A percentile compares a stretch with the other conserved stretches of the same genome.
These are phyloP conservation scores for Mycena maculata DNA, from an alignment of 768 basidiomycete species.

Conservation along the genomic window DNA sequence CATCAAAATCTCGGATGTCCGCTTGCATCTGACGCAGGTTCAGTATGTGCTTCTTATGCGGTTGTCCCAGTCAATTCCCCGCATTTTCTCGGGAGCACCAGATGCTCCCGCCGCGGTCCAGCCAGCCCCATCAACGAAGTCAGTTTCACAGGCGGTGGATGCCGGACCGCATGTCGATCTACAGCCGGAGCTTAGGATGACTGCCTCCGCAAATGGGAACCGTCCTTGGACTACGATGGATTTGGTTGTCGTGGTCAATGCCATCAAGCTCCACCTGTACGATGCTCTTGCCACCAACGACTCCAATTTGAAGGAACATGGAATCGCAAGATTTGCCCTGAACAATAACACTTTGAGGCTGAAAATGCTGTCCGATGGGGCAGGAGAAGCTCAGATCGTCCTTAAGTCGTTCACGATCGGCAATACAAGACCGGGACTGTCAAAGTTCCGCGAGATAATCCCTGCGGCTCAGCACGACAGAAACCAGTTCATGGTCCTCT, in stretches of 20 bases:
- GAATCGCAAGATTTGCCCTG: conserved; percentile 88
- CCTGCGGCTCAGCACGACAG: conserved; percentile 89
- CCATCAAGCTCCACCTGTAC: conserved; percentile 89
- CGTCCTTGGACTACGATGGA: conserved; percentile 75
- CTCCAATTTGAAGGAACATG: conserved; percentile 73
- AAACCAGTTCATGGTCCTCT: conserved; percentile 95
- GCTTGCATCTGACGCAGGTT: conserved; percentile 82
- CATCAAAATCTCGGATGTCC: conserved; percentile 85
- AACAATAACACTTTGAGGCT: conserved; percentile 82
- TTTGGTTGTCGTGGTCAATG: conserved; percentile 74
- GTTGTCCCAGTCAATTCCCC: conserved; percentile 75
- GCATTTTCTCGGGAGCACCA: conserved; percentile 64
- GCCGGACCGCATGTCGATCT: conserved; percentile 50
- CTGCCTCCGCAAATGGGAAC: conserved; percentile 38
- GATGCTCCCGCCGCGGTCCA: conserved; percentile 52
- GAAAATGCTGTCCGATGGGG: conserved; percentile 84
- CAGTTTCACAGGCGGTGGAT: conserved; percentile 19
- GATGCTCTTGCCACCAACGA: conserved; percentile 70
- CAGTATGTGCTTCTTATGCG: conserved; percentile 82
- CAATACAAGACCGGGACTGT: conserved; percentile 84
- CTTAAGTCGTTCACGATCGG: conserved; percentile 93
- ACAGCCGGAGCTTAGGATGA: conserved; percentile 68
- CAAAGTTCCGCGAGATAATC: conserved; percentile 94
- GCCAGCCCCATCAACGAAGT: conserved; percentile 36
- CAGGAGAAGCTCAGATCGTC: conserved; percentile 88